phyloP scores from a whole-genome alignment of 2,329 filamentous ascomycete genomes.

The Fusarium avenaceum region DNA sequence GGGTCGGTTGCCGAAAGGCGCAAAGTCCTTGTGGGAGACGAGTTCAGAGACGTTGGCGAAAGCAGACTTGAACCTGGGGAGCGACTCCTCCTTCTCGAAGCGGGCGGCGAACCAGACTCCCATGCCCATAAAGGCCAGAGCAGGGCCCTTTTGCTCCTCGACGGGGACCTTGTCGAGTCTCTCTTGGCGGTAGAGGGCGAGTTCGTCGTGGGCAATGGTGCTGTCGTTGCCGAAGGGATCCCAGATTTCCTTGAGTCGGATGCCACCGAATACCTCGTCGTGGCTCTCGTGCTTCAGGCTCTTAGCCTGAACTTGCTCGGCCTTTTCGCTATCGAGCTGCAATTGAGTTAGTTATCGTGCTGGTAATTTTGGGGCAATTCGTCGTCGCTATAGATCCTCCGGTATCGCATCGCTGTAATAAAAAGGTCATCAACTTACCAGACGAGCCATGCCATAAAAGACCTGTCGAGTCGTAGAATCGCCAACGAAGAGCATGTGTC shows the following conservation, averaged over 20 bases:
- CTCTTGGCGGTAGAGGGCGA: slow-evolving; percentile 41
- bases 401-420: background rate
- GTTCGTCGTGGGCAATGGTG: slow-evolving; percentile 33
- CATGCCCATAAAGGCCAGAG: slow-evolving; percentile 43
- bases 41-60: slow-evolving; percentile 42
- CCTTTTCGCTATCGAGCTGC: slow-evolving; percentile 42
- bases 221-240: slow-evolving; percentile 63
- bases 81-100: slow-evolving; percentile 37
- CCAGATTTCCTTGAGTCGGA: slow-evolving; percentile 64
- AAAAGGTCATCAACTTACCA: slow-evolving; percentile 41
- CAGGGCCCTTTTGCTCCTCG: slow-evolving; percentile 42
- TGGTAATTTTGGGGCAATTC: background rate
- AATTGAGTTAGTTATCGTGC: slow-evolving; percentile 11
- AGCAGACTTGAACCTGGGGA: slow-evolving; percentile 27
- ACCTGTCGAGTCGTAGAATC: slow-evolving; percentile 71
- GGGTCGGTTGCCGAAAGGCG: slow-evolving; percentile 35
- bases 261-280: slow-evolving; percentile 37
- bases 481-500: slow-evolving; percentile 69
- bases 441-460: slow-evolving; percentile 64
- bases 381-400: background rate
- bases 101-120: slow-evolving; percentile 48
- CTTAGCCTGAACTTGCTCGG: slow-evolving; percentile 21
- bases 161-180: slow-evolving; percentile 25
- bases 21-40: slow-evolving; percentile 33
- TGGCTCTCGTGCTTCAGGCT: slow-evolving; percentile 41